Percentiles rank a stretch among this genome's conserved stretches.
These are phyloP conservation scores for Multifurca ochricompacta DNA, from an alignment of 768 basidiomycete genomes.

Conservation along the genomic window DNA sequence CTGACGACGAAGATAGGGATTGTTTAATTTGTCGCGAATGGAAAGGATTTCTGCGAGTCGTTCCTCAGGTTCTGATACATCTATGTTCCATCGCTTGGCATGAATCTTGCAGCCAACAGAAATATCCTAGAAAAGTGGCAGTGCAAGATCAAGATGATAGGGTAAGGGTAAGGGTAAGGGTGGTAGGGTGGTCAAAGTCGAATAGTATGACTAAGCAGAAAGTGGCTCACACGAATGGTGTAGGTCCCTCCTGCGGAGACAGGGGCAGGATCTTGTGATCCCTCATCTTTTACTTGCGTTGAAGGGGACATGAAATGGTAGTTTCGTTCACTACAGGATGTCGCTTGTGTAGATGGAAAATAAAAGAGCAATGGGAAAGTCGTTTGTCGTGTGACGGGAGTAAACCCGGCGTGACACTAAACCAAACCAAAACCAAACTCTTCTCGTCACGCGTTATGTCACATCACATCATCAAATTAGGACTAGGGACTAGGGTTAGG, in stretches of 20 bases:
- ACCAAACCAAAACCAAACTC: no score
- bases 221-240: conserved; percentile 54
- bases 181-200: no score
- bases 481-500: no score
- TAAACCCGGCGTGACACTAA: conserved; percentile 1
- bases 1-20: conserved; percentile 46
- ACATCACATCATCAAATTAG: background rate
- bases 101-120: conserved; percentile 94
- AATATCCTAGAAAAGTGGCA: conserved; percentile 61
- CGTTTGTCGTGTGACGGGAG: conserved; percentile 14
- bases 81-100: conserved; percentile 70
- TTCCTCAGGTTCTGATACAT: conserved; percentile 67
- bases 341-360: background rate
- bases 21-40: conserved; percentile 78
- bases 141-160: conserved; percentile 15
- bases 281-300: conserved; percentile 30
- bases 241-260: conserved; percentile 72
- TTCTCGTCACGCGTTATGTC: background rate
- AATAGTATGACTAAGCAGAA: conserved; percentile 20
- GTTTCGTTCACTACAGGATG: background rate
- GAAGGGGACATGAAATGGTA: conserved; percentile 20
- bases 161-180: no score
- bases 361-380: conserved; percentile 7
- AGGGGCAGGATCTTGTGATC: conserved; percentile 44
- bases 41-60: conserved; percentile 94